These are phyloP conservation scores for Heritiera fomes DNA, from an alignment of 345 rosid species.

Conservation along the genomic window DNA sequence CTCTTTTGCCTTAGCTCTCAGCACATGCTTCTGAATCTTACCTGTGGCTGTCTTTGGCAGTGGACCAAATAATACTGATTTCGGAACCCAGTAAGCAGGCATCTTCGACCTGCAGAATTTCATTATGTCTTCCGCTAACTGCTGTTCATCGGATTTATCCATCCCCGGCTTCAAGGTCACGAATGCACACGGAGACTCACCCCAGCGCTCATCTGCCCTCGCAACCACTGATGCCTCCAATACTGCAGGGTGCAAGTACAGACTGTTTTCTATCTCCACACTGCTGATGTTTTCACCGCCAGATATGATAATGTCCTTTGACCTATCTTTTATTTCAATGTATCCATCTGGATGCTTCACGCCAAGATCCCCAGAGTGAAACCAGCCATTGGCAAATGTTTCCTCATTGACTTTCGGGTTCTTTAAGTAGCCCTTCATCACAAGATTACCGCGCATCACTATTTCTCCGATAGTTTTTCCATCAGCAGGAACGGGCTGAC, in stretches of 20 bases:
- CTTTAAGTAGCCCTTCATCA: conserved; percentile 91
- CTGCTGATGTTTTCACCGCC: conserved; percentile 97
- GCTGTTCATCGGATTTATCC: conserved; percentile 40
- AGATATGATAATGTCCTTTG: conserved; percentile 88
- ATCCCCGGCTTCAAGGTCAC: conserved; percentile 63
- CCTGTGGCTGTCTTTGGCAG: conserved; percentile 95
- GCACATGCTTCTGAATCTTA: conserved; percentile 83
- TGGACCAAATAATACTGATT: conserved; percentile 74
- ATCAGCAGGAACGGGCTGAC: conserved; percentile 74
- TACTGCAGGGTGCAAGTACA: conserved; percentile 74
- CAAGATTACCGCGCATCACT: conserved; percentile 72
- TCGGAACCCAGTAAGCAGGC: conserved; percentile 92
- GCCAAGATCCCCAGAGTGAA: conserved; percentile 82
- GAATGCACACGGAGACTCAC: conserved; percentile 88
- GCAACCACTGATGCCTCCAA: conserved; percentile 90
- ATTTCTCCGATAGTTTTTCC: conserved; percentile 85
- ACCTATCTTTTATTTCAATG: conserved; percentile 83
- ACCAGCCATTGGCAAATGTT: conserved; percentile 86
- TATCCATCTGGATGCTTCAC: conserved; percentile 89
- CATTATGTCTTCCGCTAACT: conserved; percentile 60
- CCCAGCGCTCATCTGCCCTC: conserved; percentile 81
- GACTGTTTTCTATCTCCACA: conserved; percentile 68
- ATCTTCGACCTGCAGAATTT: conserved; percentile 64
- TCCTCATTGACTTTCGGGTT: conserved; percentile 81
- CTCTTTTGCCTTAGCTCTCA: conserved; percentile 74